A percentile compares a stretch with the other conserved stretches of the same genome.
These are phyloP conservation scores for Pseudozyma tsukubaensis DNA, from an alignment of 1,284 basidiomycete genomes.

Conservation along the genomic window DNA sequence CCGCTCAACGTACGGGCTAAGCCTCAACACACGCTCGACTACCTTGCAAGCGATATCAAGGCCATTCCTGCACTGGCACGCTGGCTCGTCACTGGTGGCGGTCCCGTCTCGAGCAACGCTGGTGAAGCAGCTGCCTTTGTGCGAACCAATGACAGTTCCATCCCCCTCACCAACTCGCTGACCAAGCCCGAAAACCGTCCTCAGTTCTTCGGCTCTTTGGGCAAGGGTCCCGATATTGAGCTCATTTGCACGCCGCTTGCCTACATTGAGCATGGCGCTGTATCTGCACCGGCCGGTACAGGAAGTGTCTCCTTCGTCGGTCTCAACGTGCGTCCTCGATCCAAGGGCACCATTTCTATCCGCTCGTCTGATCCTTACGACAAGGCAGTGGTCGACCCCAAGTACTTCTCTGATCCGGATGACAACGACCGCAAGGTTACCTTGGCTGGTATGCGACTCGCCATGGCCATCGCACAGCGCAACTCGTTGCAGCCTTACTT, in stretches of 20 bases:
- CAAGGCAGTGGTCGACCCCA: slow-evolving; percentile 50
- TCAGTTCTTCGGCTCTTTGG: slow-evolving; percentile 55
- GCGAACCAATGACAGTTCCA: slow-evolving; percentile 61
- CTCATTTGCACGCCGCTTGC: slow-evolving; percentile 49
- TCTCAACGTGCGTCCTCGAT: slow-evolving; percentile 52
- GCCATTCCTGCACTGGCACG: slow-evolving; percentile 30
- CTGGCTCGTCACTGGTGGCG: slow-evolving; percentile 52
- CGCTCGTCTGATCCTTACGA: slow-evolving; percentile 44
- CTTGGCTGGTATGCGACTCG: slow-evolving; percentile 46
- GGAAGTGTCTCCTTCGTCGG: slow-evolving; percentile 46
- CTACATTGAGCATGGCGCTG: slow-evolving; percentile 46
- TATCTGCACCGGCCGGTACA: slow-evolving; percentile 35
- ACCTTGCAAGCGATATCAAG: slow-evolving; percentile 37
- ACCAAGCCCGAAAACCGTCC: slow-evolving; percentile 48
- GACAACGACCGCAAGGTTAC: slow-evolving; percentile 57
- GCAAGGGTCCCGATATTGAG: slow-evolving; percentile 67
- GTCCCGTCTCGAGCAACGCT: slow-evolving; percentile 45
- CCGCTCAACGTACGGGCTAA: slow-evolving; percentile 35
- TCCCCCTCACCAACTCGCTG: slow-evolving; percentile 53
- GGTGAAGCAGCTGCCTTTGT: slow-evolving; percentile 68
- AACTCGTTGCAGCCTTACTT: slow-evolving; percentile 44
- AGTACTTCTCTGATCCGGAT: slow-evolving; percentile 48
- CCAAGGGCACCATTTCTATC: slow-evolving; percentile 46
- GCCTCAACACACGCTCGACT: slow-evolving; percentile 44
- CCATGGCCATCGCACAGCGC: slow-evolving; percentile 33